These are phyloP conservation scores for Salisapilia sapeloensis DNA, from an alignment of 352 stramenopile species.

Conservation along the genomic window DNA sequence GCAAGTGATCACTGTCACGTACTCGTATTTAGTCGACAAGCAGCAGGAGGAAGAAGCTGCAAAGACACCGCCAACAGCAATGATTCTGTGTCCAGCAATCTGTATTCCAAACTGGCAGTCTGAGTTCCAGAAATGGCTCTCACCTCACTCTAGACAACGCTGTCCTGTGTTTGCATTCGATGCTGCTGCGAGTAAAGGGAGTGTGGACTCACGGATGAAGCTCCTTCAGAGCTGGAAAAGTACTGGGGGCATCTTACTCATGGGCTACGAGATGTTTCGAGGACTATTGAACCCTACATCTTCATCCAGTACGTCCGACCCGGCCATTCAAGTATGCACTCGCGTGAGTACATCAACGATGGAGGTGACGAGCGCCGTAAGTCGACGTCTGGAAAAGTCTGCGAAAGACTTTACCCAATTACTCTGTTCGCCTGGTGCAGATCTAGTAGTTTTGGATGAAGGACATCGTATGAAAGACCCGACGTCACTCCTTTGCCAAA, in stretches of 20 bases:
- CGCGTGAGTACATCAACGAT: conserved; percentile 41
- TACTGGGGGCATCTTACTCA: conserved; percentile 58
- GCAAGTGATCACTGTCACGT: conserved; percentile 72
- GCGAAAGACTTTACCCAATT: conserved; percentile 28
- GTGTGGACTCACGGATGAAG: conserved; percentile 20
- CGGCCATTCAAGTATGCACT: conserved; percentile 44
- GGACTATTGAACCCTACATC: conserved; percentile 58
- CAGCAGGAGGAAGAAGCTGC: conserved; percentile 6
- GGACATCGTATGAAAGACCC: conserved; percentile 79
- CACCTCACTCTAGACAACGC: conserved; percentile 18
- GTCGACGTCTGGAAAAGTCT: conserved; percentile 29
- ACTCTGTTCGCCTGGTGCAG: conserved; percentile 41
- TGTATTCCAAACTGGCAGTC: conserved; percentile 95
- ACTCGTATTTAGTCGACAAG: conserved; percentile 53
- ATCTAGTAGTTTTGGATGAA: conserved; percentile 77
- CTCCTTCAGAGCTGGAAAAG: conserved; percentile 59
- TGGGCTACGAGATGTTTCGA: conserved; percentile 85
- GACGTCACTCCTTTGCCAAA: conserved; percentile 70
- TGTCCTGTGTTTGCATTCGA: conserved; percentile 53
- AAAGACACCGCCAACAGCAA: conserved; percentile 15
- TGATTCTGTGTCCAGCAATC: conserved; percentile 92
- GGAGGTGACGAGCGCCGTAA: conserved; percentile 35
- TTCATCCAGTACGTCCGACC: conserved; percentile 12
- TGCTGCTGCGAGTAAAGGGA: conserved; percentile 32
- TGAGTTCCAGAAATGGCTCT: conserved; percentile 96